Evolutionary conservation across 2,329 filamentous ascomycete genomes (phyloP).

Genomic region (Trichoderma sp.): DNA sequence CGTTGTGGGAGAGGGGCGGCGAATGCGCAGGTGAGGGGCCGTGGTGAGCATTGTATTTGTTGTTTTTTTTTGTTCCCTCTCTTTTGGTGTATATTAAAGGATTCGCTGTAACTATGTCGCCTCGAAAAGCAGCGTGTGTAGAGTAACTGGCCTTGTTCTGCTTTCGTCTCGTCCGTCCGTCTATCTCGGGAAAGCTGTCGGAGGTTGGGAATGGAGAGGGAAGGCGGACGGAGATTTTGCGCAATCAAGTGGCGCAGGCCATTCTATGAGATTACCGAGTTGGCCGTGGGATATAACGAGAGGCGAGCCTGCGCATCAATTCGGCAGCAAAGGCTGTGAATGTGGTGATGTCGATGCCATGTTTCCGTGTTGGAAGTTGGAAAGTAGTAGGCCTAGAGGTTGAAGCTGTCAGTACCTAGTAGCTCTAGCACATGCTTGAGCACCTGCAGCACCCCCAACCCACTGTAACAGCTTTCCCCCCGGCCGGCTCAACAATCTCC

Average conservation of each 20-base stretch:
- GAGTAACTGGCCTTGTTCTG: not conserved
- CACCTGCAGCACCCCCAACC: not conserved
- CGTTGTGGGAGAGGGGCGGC: constrained; percentile 81
- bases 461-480: not conserved
- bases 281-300: not conserved
- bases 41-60: constrained; percentile 57
- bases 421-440: not conserved
- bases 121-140: not conserved
- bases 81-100: not conserved
- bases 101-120: not conserved
- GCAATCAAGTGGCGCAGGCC: not conserved
- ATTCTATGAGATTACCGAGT: not conserved
- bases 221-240: not conserved
- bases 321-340: not conserved
- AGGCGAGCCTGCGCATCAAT: not conserved
- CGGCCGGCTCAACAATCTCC: not conserved
- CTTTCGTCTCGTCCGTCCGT: not conserved
- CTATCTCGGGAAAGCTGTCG: not conserved
- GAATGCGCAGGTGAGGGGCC: constrained; percentile 57
- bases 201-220: not conserved
- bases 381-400: too few relatives aligned
- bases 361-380: not conserved
- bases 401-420: not conserved
- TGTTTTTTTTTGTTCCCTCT: not conserved
- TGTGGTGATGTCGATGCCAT: not conserved